Evolutionary conservation across 495 filamentous ascomycete species (phyloP).

Genomic region (Neurospora sp.): DNA sequence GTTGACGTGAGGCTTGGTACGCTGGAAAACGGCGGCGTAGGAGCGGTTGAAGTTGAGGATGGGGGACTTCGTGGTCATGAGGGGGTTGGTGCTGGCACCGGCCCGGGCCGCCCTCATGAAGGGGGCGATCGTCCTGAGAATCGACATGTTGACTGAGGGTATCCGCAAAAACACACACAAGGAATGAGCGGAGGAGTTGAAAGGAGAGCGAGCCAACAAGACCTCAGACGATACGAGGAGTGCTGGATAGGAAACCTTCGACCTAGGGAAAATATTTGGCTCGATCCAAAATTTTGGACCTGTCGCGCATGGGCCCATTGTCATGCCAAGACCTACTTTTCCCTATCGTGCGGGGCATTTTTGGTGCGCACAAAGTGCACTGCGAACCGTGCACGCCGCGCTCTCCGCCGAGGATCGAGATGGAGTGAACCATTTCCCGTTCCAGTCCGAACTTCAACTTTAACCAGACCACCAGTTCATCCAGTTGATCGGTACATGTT

Average conservation of each 20-base stretch:
- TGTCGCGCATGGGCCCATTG: conserved; percentile 2
- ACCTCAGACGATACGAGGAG: conserved; percentile 3
- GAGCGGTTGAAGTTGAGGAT: conserved; percentile 58
- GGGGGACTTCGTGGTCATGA: conserved; percentile 45
- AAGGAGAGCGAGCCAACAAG: conserved; percentile 2
- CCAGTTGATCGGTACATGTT: background rate
- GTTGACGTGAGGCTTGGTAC: conserved; percentile 95
- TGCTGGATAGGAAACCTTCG: background rate
- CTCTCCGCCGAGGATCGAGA: background rate
- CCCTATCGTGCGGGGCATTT: background rate
- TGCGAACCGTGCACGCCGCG: background rate
- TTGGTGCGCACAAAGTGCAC: background rate
- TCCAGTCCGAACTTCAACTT: background rate
- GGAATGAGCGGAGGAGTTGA: conserved; percentile 17
- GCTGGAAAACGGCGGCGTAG: conserved; percentile 69
- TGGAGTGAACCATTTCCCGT: background rate
- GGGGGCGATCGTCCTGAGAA: conserved; percentile 54
- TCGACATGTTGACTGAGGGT: conserved; percentile 47
- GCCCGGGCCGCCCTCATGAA: conserved; percentile 59
- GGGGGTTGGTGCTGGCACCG: conserved; percentile 55
- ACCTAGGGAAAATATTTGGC: conserved; percentile 15
- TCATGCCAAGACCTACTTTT: background rate
- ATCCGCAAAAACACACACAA: conserved; percentile 15
- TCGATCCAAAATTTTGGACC: conserved; percentile 8
- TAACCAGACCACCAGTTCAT: background rate